phyloP scores from a whole-genome alignment of 2,329 filamentous ascomycete genomes.

The Aspergillus awamori region DNA sequence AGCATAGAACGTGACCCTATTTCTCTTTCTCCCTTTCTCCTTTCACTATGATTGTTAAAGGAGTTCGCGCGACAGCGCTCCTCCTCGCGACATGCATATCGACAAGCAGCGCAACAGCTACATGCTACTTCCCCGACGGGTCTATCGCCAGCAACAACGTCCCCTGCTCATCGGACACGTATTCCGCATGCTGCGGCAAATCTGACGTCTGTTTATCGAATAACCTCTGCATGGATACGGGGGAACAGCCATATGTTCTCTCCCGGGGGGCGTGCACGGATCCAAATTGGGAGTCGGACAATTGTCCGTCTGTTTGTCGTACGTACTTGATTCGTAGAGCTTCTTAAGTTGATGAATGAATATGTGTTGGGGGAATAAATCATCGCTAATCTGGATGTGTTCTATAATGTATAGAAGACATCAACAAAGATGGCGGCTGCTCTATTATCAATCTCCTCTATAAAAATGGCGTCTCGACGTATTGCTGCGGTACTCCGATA shows the following conservation, averaged over 20 bases:
- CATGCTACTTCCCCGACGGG: conserved; percentile 35
- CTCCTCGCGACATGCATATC: background rate
- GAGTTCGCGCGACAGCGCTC: background rate
- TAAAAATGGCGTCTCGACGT: conserved; percentile 16
- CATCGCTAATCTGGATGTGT: no score
- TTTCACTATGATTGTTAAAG: background rate
- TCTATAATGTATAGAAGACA: conserved; percentile 12
- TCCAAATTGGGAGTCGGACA: conserved; percentile 29
- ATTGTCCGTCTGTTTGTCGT: conserved; percentile 28
- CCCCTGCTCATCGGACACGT: conserved; percentile 30
- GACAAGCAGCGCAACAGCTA: background rate
- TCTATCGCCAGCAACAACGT: conserved; percentile 19
- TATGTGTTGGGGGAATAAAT: no score
- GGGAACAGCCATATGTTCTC: conserved; percentile 30
- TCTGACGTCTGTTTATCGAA: conserved; percentile 31
- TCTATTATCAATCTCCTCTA: conserved; percentile 27
- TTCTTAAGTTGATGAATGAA: background rate
- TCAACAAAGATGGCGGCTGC: conserved; percentile 18
- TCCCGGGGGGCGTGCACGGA: conserved; percentile 35
- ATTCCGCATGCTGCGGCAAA: conserved; percentile 30
- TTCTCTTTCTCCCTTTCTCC: no score
- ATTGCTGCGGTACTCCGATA: conserved; percentile 32
- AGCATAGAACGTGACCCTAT: background rate
- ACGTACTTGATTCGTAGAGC: conserved; percentile 1
- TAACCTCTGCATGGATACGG: conserved; percentile 30